A percentile compares a stretch with the other conserved stretches of the same genome.
phyloP scores from a whole-genome alignment of 495 filamentous ascomycete species.

The Neurospora sp. region DNA sequence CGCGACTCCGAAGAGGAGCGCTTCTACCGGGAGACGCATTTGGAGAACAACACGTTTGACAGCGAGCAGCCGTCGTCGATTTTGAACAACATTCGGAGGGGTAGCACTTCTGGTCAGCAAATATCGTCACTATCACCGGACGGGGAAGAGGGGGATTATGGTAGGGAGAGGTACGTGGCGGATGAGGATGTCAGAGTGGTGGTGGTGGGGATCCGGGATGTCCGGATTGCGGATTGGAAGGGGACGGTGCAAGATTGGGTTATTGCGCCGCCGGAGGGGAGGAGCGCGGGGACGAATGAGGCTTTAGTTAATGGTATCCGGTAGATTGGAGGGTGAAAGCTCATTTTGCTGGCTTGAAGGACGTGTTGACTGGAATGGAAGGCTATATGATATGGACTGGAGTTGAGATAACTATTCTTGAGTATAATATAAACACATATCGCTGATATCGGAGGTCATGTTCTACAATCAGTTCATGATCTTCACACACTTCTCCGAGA shows the following conservation, averaged over 20 bases:
- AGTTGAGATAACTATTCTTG: neutral
- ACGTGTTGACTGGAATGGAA: neutral
- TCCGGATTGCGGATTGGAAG: conserved; percentile 75
- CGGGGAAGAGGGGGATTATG: conserved; percentile 36
- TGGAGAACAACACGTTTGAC: conserved; percentile 86
- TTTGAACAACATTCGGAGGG: conserved; percentile 32
- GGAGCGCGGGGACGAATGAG: conserved; percentile 6
- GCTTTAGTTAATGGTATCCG: conserved; percentile 22
- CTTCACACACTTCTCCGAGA: neutral
- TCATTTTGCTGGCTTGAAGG: too few species aligned
- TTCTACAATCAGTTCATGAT: neutral
- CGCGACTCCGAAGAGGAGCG: conserved; percentile 65
- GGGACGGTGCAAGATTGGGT: conserved; percentile 65
- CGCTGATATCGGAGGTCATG: neutral
- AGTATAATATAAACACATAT: neutral
- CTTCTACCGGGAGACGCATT: conserved; percentile 70
- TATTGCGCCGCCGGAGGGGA: conserved; percentile 41
- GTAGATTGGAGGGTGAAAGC: neutral
- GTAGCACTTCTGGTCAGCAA: neutral
- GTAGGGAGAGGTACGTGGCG: conserved; percentile 53
- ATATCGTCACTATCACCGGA: conserved; percentile 11
- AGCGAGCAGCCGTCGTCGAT: conserved; percentile 23
- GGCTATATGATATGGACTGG: neutral
- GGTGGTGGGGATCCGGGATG: conserved; percentile 61
- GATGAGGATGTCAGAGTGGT: conserved; percentile 62